These are phyloP conservation scores for Crataegus laevigata DNA, from an alignment of 306 rosid species.

Conservation along the genomic window DNA sequence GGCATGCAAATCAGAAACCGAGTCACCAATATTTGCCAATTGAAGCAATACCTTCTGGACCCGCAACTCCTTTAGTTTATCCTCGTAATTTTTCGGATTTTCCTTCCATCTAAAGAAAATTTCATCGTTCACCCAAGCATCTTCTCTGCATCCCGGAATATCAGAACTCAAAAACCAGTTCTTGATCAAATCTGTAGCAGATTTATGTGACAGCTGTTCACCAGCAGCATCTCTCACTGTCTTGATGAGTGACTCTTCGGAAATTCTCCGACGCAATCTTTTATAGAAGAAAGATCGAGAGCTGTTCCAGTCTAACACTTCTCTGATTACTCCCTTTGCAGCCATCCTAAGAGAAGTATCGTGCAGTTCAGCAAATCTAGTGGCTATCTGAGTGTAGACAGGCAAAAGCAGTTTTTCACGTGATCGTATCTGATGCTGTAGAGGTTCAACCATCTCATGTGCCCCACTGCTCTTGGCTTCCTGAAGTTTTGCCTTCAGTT, in stretches of 20 bases:
- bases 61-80: conserved; percentile 70
- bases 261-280: conserved; percentile 71
- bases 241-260: conserved; percentile 70
- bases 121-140: conserved; percentile 72
- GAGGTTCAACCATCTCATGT: conserved; percentile 40
- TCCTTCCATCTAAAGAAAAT: conserved; percentile 85
- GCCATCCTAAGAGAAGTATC: conserved; percentile 96
- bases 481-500: conserved; percentile 62
- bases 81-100: conserved; percentile 50
- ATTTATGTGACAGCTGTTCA: conserved; percentile 56
- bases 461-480: conserved; percentile 55
- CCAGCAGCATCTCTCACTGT: conserved; percentile 75
- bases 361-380: conserved; percentile 87
- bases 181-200: conserved; percentile 56
- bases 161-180: conserved; percentile 66
- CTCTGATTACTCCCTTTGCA: conserved; percentile 79
- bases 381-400: conserved; percentile 86
- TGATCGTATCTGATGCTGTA: conserved; percentile 65
- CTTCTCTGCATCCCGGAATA: conserved; percentile 38
- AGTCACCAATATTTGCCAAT: conserved; percentile 61
- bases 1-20: conserved; percentile 69
- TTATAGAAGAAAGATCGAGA: conserved; percentile 72
- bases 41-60: conserved; percentile 77
- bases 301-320: conserved; percentile 76
- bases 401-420: conserved; percentile 96